Base-by-base conservation (phyloP, 306 rosid species). In the Acmispon strigosus region DNA sequence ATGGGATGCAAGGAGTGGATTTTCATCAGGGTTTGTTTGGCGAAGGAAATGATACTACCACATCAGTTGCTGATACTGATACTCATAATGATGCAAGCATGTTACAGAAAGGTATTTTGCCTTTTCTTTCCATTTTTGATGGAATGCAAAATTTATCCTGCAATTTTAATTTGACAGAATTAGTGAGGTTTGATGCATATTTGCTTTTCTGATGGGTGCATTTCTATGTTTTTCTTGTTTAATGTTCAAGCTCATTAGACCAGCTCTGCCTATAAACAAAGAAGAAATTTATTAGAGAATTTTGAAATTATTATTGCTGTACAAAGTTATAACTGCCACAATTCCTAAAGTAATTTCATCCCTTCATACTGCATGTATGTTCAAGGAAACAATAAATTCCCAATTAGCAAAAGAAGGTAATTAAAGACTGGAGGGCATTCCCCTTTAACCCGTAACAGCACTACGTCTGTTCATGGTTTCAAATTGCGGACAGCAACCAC, bases 51-150 rank as follows among this genome's bases (percentile, higher is more conserved):
- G 53, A 69, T 66, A 51, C 8, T 50, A 34, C 43, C 13, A 77
- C 51, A 77, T 63, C 85, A 34, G 55, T 24, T 50, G 68, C 52
- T 16, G 54, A 27, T 22, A 2, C n/a, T n/a, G n/a, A n/a, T n/a
- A n/a, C n/a, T n/a, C n/a, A 27, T 32, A 32, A 8, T 32, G 37
- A 64, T 47, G 75, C 70, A 32, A 58, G 48, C 69, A 53, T 73
- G 54, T 54, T 55, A 64, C 72, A 54, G 11, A 76, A 82, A 83
- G 89, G 90, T 84, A 64, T 20, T 17, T 76, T n/a, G n/a, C n/a
- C n/a, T n/a, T n/a, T n/a, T n/a, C n/a, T n/a, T n/a, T n/a, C n/a
- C n/a, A n/a, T n/a, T n/a, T n/a, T n/a, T n/a, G n/a, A 8, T 57
- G 36, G 39, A 51, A 37, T 15, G 16, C 8, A 29, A 55, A 22